Evolutionary conservation across 2,329 filamentous ascomycete genomes (phyloP).

Genomic region (Aspergillus sp.): DNA sequence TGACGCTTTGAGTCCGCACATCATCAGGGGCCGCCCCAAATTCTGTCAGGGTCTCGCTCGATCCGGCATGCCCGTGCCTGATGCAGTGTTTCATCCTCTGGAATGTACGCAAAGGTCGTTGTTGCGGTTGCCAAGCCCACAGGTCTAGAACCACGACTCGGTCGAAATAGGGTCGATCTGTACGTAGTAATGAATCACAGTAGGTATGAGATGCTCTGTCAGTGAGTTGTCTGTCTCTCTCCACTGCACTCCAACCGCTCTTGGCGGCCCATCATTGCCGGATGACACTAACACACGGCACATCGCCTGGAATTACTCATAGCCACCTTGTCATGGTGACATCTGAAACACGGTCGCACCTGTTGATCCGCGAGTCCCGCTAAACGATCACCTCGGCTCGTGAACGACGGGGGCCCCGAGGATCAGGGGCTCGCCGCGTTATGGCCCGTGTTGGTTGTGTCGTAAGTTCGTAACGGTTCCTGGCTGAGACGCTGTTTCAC

Average conservation of each 20-base stretch:
- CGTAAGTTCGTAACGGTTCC: background rate
- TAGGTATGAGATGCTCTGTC: no score
- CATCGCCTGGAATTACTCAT: background rate
- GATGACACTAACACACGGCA: background rate
- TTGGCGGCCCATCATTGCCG: background rate
- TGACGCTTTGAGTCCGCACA: background rate
- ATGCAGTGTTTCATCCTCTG: background rate
- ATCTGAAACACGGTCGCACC: slow-evolving; percentile 1
- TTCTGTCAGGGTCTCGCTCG: background rate
- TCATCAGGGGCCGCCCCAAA: no score
- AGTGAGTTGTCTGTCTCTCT: background rate
- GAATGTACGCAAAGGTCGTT: background rate
- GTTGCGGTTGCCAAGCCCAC: no score
- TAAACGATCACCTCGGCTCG: background rate
- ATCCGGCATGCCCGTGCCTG: background rate
- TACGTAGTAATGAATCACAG: no score
- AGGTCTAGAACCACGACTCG: no score
- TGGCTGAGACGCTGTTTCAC: background rate
- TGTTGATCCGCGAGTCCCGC: background rate
- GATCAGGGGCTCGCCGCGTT: background rate
- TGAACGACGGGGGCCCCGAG: background rate
- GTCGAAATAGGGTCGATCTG: background rate
- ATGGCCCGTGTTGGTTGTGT: background rate
- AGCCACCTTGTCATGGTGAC: slow-evolving; percentile 1
- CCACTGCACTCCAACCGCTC: background rate